Conservation (phyloP, 2,329 filamentous ascomycete species). For the Colletotrichum abscissum region DNA sequence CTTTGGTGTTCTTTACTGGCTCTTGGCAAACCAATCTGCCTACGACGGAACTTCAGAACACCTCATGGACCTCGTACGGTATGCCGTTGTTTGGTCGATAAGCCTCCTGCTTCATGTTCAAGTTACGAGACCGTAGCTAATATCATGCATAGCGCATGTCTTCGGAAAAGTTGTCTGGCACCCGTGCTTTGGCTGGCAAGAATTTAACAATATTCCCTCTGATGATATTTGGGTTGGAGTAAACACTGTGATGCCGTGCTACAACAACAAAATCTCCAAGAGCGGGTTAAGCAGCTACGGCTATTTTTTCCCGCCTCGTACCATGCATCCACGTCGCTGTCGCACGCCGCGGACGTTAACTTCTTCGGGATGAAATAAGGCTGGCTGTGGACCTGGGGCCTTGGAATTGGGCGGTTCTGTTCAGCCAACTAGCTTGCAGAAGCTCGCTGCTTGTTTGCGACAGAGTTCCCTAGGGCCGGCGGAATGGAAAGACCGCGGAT, state of each 20-base stretch:
- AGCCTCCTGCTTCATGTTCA: slow-evolving; percentile 8
- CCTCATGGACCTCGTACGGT: neutral
- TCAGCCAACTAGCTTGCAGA: neutral
- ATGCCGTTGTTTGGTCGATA: neutral
- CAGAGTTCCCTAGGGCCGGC: neutral
- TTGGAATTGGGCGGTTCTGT: neutral
- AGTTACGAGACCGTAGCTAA: neutral
- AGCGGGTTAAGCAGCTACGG: neutral
- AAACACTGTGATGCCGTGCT: neutral
- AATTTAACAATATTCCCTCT: neutral
- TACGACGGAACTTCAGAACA: neutral
- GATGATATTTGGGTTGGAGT: neutral
- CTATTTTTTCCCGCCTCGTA: neutral
- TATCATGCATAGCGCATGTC: neutral
- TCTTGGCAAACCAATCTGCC: neutral
- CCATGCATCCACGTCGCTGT: neutral
- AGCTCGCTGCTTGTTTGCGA: neutral
- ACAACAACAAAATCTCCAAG: neutral
- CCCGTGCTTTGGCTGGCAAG: neutral
- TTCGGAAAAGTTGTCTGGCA: neutral
- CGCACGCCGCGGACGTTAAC: slow-evolving; percentile 4
- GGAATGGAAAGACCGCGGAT: neutral
- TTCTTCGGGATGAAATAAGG: slow-evolving; percentile 8
- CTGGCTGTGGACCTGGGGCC: slow-evolving; percentile 15
- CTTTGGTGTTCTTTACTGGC: neutral